Evolutionary conservation across 306 rosid species (phyloP), one percentile per base, ranked within the genome.

Genomic region (Senna tora): DNA sequence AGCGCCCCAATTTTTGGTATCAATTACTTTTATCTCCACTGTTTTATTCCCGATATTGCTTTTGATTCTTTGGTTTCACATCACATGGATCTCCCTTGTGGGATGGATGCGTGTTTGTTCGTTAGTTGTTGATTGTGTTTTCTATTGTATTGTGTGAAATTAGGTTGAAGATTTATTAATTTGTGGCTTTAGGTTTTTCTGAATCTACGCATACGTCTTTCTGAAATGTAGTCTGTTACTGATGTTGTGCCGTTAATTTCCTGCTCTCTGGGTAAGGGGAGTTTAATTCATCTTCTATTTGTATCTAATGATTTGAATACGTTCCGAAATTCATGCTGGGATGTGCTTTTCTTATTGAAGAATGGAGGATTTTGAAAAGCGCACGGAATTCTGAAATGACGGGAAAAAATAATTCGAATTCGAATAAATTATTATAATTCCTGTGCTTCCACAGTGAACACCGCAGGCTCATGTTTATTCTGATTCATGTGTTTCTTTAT

Each of bases 21-120:
- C 19, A 56, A 25, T 53, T 51, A 9, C 57, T 20, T 54, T 22
- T 10, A 22, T 21, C 60, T 54, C 34, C 10, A 21, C 50, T 66
- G 16, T 54, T 56, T 28, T 11, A 38, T 12, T 12, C 11, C n/a
- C 11, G 14, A 4, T 42, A 8, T 21, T 39, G 57, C 4, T 32
- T 33, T 58, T 58, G 49, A 36, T 72, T 47, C 36, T 16, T 9
- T 56, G 55, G 56, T 8, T 53, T 65, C 13, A 13, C 16, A 9
- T 41, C 6, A 39, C 62, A 28, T 76, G 71, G 71, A 75, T 80
- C 75, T 65, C 71, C 38, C 39, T 65, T 32, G 2, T 58, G 11
- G 19, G 65, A 56, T 2, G 6, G 65, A 7, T 72, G 55, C 13
- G 16, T 13, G 6, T 57, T 56, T n/a, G 15, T 4, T 70, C 12